Base-by-base conservation (phyloP, 805 yeast genomes). In the Sporopachydermia lactativora region DNA sequence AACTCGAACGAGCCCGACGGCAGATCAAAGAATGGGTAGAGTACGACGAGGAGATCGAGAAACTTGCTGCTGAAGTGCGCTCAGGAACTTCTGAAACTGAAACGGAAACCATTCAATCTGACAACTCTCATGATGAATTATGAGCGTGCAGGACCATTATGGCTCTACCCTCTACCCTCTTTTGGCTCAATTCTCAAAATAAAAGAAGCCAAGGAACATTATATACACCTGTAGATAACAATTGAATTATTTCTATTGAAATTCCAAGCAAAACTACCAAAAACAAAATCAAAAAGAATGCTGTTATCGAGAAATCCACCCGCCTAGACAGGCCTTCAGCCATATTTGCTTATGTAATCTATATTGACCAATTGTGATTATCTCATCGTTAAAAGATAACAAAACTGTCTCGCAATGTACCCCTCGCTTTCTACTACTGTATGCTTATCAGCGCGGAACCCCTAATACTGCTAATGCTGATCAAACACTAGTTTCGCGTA, bases 1-100 rank as follows among this genome's bases (percentile, higher is more conserved):
- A 83, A 52, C 59, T 82, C 16, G 86, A 73, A 38, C 61, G 81
- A 28, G 95, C 94, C 0, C 65, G 76, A 47, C 63, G 95, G 46
- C 79, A 77, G 51, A 66, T 83, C 15, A 81, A 85, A 0, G 94
- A 84, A 52, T 85, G 95, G 95, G 59, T 58, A 0, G 63, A 49
- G 13, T 81, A 81, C 52, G 86, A 82, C 48, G 51, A 67, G 35
- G 76, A 71, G 47, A 69, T 81, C 16, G 48, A 60, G 2, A 44
- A 45, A 1, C 44, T 68, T 17, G 47, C 50, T 38, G 47, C 50
- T 8, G 40, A 43, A 24, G 49, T 51, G 13, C 38, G 42, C 4
- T 18, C 35, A 24, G 31, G 31, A 8, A 8, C 31, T 24, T 24
- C 31, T 8, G 31, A 24, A 8, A n/a, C 31, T n/a, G 31, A 24